A percentile compares a stretch with the other conserved stretches of the same genome.
These are phyloP conservation scores for Vanrija humicola DNA, from an alignment of 1,284 basidiomycete genomes.

Conservation along the genomic window DNA sequence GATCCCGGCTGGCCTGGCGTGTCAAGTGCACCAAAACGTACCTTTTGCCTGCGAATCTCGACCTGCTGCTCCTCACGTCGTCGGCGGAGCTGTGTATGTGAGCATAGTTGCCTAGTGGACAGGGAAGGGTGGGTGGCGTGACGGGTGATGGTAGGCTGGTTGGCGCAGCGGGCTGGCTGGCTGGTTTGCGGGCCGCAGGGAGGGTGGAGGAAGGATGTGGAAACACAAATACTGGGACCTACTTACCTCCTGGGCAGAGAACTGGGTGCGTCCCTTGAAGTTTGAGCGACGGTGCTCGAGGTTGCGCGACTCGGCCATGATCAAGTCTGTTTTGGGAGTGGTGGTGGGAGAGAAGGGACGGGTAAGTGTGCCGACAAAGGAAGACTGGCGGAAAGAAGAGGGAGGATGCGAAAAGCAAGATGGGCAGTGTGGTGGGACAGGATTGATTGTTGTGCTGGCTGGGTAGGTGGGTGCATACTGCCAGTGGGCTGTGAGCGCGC, in stretches of 20 bases:
- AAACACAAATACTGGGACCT: background rate
- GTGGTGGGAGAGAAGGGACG: background rate
- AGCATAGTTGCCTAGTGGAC: background rate
- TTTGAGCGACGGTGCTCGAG: conserved; percentile 48
- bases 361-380: background rate
- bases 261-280: conserved; percentile 51
- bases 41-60: conserved; percentile 90
- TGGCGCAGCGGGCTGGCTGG: background rate
- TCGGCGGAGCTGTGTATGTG: conserved; percentile 62
- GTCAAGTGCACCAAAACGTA: conserved; percentile 20
- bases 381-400: background rate
- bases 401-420: no score
- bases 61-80: conserved; percentile 95
- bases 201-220: background rate
- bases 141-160: background rate
- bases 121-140: background rate
- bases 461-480: no score
- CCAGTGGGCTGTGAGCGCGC: no score
- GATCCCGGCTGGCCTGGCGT: background rate
- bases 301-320: conserved; percentile 41
- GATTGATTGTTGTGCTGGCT: no score
- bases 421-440: no score
- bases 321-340: conserved; percentile 15
- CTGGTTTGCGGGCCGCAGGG: background rate
- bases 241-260: conserved; percentile 48